These are phyloP conservation scores for Hypoxylon sp. DNA, from an alignment of 2,329 filamentous ascomycete genomes.

Conservation along the genomic window DNA sequence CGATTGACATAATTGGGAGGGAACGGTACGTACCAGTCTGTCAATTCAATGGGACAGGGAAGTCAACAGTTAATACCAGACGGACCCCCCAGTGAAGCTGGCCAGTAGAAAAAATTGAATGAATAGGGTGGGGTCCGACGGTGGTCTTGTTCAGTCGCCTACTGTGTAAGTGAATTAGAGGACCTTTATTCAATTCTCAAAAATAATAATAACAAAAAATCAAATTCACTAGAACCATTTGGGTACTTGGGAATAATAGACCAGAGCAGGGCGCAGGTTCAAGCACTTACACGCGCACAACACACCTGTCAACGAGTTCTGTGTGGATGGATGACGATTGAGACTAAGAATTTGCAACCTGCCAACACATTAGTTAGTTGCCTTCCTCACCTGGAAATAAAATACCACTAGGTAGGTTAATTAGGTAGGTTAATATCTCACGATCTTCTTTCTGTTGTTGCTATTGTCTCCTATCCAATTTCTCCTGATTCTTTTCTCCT, in stretches of 20 bases:
- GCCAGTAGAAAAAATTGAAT: slow-evolving; percentile 10
- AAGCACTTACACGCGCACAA: slow-evolving; percentile 17
- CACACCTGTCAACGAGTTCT: too few species aligned
- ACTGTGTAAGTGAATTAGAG: slow-evolving; percentile 1
- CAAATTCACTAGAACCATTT: slow-evolving; percentile 13
- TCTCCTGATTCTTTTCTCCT: not conserved
- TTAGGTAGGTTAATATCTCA: too few species aligned
- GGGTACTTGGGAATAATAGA: slow-evolving; percentile 12
- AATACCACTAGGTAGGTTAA: too few species aligned
- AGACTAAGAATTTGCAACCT: slow-evolving; percentile 25
- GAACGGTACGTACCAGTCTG: slow-evolving; percentile 18
- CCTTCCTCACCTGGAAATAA: too few species aligned
- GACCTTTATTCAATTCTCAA: too few species aligned
- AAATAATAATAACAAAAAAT: slow-evolving; percentile 6
- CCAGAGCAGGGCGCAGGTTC: slow-evolving; percentile 11
- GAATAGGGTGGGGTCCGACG: slow-evolving; percentile 13
- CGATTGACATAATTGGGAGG: slow-evolving; percentile 1
- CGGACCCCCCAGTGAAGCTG: slow-evolving; percentile 3
- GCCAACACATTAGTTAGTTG: slow-evolving; percentile 23
- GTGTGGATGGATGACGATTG: not conserved
- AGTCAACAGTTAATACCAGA: slow-evolving; percentile 13
- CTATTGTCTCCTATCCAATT: not conserved
- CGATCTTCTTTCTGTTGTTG: not conserved
- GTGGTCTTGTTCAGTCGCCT: too few species aligned
- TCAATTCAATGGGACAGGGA: slow-evolving; percentile 25